Percentiles rank a stretch among this genome's conserved stretches.
These are phyloP conservation scores for Echinosophora koreensis DNA, from an alignment of 306 rosid species.

Conservation along the genomic window DNA sequence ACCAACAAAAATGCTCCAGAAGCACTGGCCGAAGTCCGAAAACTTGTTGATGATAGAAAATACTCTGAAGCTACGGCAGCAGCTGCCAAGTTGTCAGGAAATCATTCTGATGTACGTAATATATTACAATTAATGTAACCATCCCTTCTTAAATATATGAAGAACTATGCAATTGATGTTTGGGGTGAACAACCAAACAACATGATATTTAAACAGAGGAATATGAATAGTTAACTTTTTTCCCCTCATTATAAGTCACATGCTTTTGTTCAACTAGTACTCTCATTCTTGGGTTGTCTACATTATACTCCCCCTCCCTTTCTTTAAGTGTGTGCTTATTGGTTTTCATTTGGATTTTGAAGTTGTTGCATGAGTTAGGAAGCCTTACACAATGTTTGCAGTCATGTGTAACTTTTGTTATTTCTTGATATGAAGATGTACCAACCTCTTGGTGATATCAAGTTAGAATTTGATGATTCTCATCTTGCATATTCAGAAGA, in stretches of 20 bases:
- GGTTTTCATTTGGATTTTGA: background rate
- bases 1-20: slow-evolving; percentile 76
- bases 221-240: slow-evolving; percentile 15
- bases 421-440: slow-evolving; percentile 67
- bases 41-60: slow-evolving; percentile 76
- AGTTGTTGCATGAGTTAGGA: slow-evolving; percentile 31
- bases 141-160: slow-evolving; percentile 4
- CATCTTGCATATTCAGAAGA: slow-evolving; percentile 69
- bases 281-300: slow-evolving; percentile 13
- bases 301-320: background rate
- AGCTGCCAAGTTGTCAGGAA: slow-evolving; percentile 76
- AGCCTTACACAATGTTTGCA: slow-evolving; percentile 7
- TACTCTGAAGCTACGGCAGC: slow-evolving; percentile 78
- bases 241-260: background rate
- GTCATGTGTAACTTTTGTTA: slow-evolving; percentile 37
- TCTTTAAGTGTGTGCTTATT: slow-evolving; percentile 28
- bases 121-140: slow-evolving; percentile 33
- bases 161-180: slow-evolving; percentile 21
- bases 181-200: slow-evolving; percentile 7
- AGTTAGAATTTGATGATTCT: slow-evolving; percentile 77
- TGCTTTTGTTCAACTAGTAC: slow-evolving; percentile 18
- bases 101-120: slow-evolving; percentile 69
- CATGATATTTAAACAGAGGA: slow-evolving; percentile 19
- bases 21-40: slow-evolving; percentile 74
- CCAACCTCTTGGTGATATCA: slow-evolving; percentile 86